Evolutionary conservation across 1,284 basidiomycete genomes (phyloP), one percentile per base, ranked within the genome.

Genomic region (Pascua guehoae): DNA sequence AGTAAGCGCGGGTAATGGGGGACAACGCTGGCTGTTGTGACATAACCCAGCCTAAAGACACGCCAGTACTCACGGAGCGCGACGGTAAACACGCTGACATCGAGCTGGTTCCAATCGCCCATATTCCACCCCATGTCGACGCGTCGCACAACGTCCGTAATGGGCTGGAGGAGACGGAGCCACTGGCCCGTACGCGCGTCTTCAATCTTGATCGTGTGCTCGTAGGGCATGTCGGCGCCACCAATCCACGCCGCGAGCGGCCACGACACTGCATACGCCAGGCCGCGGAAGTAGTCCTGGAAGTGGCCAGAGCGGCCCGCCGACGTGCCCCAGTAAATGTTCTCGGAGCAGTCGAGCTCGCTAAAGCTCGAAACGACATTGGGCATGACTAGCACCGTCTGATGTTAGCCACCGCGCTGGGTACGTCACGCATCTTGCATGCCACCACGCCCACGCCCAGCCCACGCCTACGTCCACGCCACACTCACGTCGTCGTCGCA

Each of bases 191-290:
- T 78, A 11, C 76, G 60, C 9, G 76, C 77, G 61, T 79, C 77
- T 59, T 79, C 77, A 37, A 76, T 76, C 48, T 76, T 76, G 49
- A 64, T 63, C 7, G 66, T 68, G 54, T 79, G 76, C n/a, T 73
- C 72, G 4, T 62, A 48, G 2, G 73, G 68, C 70, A 77, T 72
- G 37, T 73, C 67, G 12, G 76, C 76, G 8, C 60, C 63, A 9
- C 76, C 76, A 38, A 79, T 76, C 76, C 76, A 79, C 12, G 69
- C 67, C 8, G 71, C 77, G 57, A 79, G 51, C 10, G 78, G 78
- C 78, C 78, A 79, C 36, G 65, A 69, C 64, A 79, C 69, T n/a
- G 71, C 77, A 56, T 79, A 79, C 5, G 74, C 78, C n/a, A 79
- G 62, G 12, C 78, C 78, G 24, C 78, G 66, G 61, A 78, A 76